These are phyloP conservation scores for Alternaria alternata DNA, from an alignment of 2,329 filamentous ascomycete genomes.

Conservation along the genomic window DNA sequence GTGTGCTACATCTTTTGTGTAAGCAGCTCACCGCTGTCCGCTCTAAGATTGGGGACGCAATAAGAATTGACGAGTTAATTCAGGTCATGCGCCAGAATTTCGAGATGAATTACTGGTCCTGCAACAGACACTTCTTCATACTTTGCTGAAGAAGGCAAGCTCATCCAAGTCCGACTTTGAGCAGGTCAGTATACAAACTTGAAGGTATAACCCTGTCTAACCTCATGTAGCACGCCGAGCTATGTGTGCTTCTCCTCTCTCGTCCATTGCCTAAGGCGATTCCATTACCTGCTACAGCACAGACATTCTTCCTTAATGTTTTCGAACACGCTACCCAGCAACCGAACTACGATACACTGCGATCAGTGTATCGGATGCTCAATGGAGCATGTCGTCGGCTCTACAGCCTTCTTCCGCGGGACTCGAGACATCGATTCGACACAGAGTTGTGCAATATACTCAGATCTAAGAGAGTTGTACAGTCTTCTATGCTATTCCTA, in stretches of 20 bases:
- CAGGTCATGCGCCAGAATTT: conserved; percentile 44
- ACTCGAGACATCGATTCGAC: conserved; percentile 36
- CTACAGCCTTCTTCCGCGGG: conserved; percentile 32
- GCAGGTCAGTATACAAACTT: conserved; percentile 31
- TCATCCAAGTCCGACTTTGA: conserved; percentile 40
- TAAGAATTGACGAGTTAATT: conserved; percentile 26
- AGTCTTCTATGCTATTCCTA: conserved; percentile 40
- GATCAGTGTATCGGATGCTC: conserved; percentile 43
- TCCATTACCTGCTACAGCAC: conserved; percentile 43
- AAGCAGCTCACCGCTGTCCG: conserved; percentile 19
- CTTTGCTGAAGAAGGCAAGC: conserved; percentile 44
- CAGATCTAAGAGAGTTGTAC: conserved; percentile 27
- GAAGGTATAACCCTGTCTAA: conserved; percentile 4
- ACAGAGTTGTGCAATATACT: conserved; percentile 39
- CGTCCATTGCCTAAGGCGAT: conserved; percentile 40
- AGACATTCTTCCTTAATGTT: conserved; percentile 44
- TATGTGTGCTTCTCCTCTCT: conserved; percentile 47
- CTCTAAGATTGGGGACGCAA: neutral
- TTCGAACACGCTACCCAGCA: conserved; percentile 39
- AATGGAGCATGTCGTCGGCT: conserved; percentile 48
- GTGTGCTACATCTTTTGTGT: conserved; percentile 61
- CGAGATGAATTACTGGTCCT: conserved; percentile 40
- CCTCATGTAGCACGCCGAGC: conserved; percentile 31
- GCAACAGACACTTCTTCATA: conserved; percentile 43
- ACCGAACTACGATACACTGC: conserved; percentile 35